Evolutionary conservation across 1,139 yeast genomes (phyloP).

Genomic region (Zygoascus hellenicus): DNA sequence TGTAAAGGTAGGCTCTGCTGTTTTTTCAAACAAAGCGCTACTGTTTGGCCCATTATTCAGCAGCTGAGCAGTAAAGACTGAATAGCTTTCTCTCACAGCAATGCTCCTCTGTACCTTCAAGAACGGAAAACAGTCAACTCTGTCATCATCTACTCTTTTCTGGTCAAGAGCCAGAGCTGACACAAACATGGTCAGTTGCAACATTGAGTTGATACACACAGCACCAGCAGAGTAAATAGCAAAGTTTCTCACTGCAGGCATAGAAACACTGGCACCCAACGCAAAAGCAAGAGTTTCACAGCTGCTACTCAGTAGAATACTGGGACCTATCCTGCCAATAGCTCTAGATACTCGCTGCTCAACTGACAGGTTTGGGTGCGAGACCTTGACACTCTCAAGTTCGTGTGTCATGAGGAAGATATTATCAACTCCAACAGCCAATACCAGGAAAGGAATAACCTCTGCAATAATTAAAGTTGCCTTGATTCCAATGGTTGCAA

Average conservation of each 20-base stretch:
- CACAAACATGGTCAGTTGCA: conserved; percentile 79
- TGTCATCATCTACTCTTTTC: conserved; percentile 49
- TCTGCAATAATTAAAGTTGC: conserved; percentile 92
- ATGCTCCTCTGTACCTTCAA: conserved; percentile 15
- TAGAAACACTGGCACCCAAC: conserved; percentile 72
- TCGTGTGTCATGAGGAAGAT: conserved; percentile 83
- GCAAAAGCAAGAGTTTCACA: conserved; percentile 74
- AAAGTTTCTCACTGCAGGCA: conserved; percentile 95
- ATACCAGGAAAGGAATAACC: conserved; percentile 88
- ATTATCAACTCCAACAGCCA: conserved; percentile 94
- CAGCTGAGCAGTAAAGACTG: conserved; percentile 22
- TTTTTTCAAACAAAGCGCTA: conserved; percentile 26
- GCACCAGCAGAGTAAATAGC: conserved; percentile 90
- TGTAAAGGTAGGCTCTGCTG: conserved; percentile 34
- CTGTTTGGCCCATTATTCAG: conserved; percentile 13
- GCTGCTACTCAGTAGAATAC: conserved; percentile 69
- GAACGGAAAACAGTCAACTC: conserved; percentile 50
- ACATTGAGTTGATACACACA: conserved; percentile 61
- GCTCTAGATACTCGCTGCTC: conserved; percentile 57
- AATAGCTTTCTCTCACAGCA: conserved; percentile 20
- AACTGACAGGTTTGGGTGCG: conserved; percentile 41
- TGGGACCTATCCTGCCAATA: conserved; percentile 75
- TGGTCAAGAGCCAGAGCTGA: conserved; percentile 69
- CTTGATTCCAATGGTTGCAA: conserved; percentile 66
- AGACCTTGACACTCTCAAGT: conserved; percentile 48